Evolutionary conservation across 768 basidiomycete genomes (phyloP), one percentile per base, ranked within the genome.

Genomic region (Lepiota venenata): DNA sequence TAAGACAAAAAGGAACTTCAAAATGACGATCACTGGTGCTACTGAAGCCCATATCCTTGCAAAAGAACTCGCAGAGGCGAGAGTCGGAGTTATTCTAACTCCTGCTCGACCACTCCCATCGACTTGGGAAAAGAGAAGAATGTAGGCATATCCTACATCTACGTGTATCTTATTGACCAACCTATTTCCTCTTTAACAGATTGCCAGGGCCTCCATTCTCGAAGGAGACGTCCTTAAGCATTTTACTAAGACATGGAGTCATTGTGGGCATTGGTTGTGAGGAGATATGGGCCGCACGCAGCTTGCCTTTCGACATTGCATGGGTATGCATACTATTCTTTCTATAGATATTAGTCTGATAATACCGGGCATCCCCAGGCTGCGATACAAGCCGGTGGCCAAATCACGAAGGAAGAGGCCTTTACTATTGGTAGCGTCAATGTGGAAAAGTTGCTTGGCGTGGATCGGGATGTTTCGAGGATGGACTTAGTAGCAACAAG

Each of bases 131-230:
- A 67, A 73, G 54, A 72, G 78, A 32, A 73, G 88, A 53, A 81
- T 87, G 85, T 86, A 61, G 63, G 83, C 58, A 21, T 35, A 32
- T 52, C 12, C 25, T 21, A 22, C 10, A 16, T 37, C 39, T 21
- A 56, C 27, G 15, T 16, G n/a, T n/a, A 49, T n/a, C 9, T 39
- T 14, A 20, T 14, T 16, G 16, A 35, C 25, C 40, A 18, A 39
- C 7, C 5, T 25, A 18, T 18, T 6, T 12, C 16, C 18, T 44
- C 16, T 3, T 22, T 10, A 18, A 37, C 21, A 64, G 87, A 62
- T 66, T 84, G 47, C 85, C 90, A 21, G 91, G 91, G 1, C 86
- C 86, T 2, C 92, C 92, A 4, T 66, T 92, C 11, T 80, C 87
- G 7, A 72, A 68, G 37, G 64, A 76, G 48, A 79, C 69, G 36